These are phyloP conservation scores for Allium cepa DNA, from an alignment of 106 monocot genomes.

Conservation along the genomic window DNA sequence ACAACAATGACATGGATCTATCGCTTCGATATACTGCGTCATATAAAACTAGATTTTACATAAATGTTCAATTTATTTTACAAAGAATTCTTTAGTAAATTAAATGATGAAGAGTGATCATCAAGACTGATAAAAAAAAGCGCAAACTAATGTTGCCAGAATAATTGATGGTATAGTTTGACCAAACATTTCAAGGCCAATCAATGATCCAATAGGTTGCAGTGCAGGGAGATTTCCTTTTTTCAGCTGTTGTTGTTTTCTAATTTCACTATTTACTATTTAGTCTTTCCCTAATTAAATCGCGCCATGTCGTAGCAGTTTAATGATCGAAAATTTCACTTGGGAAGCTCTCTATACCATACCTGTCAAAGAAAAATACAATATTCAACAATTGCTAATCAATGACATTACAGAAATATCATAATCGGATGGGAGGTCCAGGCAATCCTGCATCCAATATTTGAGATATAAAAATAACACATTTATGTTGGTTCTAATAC, in stretches of 20 bases:
- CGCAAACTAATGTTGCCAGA: background rate
- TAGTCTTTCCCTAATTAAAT: slow-evolving; percentile 79
- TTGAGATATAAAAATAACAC: slow-evolving; percentile 82
- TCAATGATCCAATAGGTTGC: slow-evolving; percentile 69
- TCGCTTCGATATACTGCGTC: slow-evolving; percentile 47
- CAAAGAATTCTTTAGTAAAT: background rate
- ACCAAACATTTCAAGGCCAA: slow-evolving; percentile 95
- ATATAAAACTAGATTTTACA: background rate
- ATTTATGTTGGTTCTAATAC: slow-evolving; percentile 68
- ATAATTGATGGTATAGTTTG: slow-evolving; percentile 38
- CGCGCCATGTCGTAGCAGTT: slow-evolving; percentile 70
- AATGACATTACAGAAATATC: background rate
- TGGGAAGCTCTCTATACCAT: slow-evolving; percentile 50
- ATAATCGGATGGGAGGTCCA: slow-evolving; percentile 40
- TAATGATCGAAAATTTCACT: slow-evolving; percentile 70
- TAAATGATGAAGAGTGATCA: background rate
- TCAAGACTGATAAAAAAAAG: background rate
- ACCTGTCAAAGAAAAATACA: slow-evolving; percentile 34
- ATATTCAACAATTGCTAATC: background rate
- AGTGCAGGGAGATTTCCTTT: slow-evolving; percentile 42
- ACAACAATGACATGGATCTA: slow-evolving; percentile 27
- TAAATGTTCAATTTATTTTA: background rate
- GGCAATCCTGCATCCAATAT: slow-evolving; percentile 68
- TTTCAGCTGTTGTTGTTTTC: slow-evolving; percentile 30
- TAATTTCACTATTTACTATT: slow-evolving; percentile 82